Conservation (phyloP, 2,329 filamentous ascomycete species). For the Colletotrichum tabaci region DNA sequence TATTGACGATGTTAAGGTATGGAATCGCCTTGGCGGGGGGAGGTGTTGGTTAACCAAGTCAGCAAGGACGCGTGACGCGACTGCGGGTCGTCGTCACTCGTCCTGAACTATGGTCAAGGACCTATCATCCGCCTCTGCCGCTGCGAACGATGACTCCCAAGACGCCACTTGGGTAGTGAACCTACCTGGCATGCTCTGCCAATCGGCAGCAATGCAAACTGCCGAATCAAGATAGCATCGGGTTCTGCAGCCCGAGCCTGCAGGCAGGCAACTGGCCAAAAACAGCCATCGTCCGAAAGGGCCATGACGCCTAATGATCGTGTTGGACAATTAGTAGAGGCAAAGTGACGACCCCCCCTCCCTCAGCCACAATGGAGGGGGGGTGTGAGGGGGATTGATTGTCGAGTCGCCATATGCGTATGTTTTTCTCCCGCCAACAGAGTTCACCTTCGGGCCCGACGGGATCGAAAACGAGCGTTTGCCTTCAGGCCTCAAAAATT, state of each 20-base stretch:
- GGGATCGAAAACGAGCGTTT: not conserved
- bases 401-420: not conserved
- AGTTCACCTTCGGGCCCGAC: constrained; percentile 32
- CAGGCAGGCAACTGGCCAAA: not conserved
- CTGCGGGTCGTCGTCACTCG: constrained; percentile 1
- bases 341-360: not conserved
- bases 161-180: not conserved
- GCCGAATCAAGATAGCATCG: not conserved
- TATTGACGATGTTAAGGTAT: not conserved
- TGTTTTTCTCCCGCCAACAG: not conserved
- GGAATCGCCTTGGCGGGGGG: not conserved
- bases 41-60: not conserved
- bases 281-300: constrained; percentile 8
- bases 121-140: not conserved
- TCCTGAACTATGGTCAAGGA: not conserved
- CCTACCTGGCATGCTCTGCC: not conserved
- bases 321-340: not conserved
- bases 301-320: not conserved
- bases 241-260: not conserved
- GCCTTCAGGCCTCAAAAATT: constrained; percentile 4
- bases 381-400: too few relatives aligned
- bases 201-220: not conserved
- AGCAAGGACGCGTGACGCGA: not conserved
- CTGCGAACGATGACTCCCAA: not conserved
- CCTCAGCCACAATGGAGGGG: constrained; percentile 1